Evolutionary conservation across 352 stramenopile species (phyloP), one percentile per base, ranked within the genome.

Genomic region (Thalassiosira exigua): DNA sequence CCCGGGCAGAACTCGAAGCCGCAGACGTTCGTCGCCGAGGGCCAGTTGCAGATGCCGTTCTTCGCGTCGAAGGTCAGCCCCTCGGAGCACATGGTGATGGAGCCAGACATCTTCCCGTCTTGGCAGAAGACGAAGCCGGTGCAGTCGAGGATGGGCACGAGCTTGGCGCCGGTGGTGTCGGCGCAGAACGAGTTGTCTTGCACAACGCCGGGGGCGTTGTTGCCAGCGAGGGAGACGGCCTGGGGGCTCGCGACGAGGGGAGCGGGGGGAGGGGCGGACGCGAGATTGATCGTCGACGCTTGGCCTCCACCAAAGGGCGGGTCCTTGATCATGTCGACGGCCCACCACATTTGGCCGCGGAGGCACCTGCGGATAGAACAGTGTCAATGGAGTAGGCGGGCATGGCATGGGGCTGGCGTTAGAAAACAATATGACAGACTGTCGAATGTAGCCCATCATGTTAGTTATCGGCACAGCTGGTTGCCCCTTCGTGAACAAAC

Each of bases 281-380:
- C 7, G 14, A 14, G 36, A 14, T 14, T 69, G 19, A 19, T 21
- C 29, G 56, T 24, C 4, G 54, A 58, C 52, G 44, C 41, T 60
- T 52, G 57, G 4, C 50, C 14, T 14, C 9, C 9, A 32, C 51
- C 30, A 42, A 82, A 82, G 24, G 58, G 73, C 29, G 64, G 61
- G 17, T 67, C 60, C 42, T 81, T 72, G 33, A 80, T 80, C 76
- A 84, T 84, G 59, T 84, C 76, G 19, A 75, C 30, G 21, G 76
- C 69, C 76, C 76, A 84, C 76, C 76, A 84, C 76, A 84, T 84
- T 60, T 75, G 58, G 58, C 76, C 76, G 69, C 68, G 65, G 26
- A 84, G 70, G 50, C 76, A 84, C 56, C 69, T 81, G 21, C 33
- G 46, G 19, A 5, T n/a, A 53, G 14, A 14, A 22, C 22, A n/a